Evolutionary conservation across 257 asterid genomes (phyloP).

Genomic region (Ilex aquifolium): DNA sequence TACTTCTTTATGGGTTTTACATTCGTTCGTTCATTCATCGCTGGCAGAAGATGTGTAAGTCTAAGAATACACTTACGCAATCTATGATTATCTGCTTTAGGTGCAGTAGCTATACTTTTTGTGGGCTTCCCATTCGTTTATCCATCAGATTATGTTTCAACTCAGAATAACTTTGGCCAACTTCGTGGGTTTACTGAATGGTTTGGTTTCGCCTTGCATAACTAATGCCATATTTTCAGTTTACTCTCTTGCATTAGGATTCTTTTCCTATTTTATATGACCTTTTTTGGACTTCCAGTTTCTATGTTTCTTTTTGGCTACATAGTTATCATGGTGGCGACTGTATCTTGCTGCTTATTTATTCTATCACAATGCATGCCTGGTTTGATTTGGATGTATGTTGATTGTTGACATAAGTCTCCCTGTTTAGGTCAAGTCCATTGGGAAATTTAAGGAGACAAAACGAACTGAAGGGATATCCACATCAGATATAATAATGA

Average conservation of each 20-base stretch:
- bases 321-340: neutral
- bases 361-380: neutral
- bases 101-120: too few species aligned
- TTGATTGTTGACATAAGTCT: neutral
- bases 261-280: neutral
- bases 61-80: neutral
- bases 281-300: neutral
- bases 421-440: conserved; percentile 40
- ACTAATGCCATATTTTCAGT: neutral
- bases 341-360: neutral
- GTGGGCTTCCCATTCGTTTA: neutral
- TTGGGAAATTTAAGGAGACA: conserved; percentile 62
- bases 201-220: neutral
- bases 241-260: neutral
- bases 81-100: too few species aligned
- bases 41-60: too few species aligned
- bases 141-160: neutral
- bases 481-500: conserved; percentile 59
- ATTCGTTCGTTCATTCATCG: too few species aligned
- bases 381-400: neutral
- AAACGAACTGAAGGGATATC: conserved; percentile 57
- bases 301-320: too few species aligned
- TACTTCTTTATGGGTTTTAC: too few species aligned
- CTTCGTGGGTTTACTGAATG: neutral
- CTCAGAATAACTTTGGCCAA: neutral